phyloP scores from a whole-genome alignment of 2,329 filamentous ascomycete genomes.

The Pseudocercospora eumusae region DNA sequence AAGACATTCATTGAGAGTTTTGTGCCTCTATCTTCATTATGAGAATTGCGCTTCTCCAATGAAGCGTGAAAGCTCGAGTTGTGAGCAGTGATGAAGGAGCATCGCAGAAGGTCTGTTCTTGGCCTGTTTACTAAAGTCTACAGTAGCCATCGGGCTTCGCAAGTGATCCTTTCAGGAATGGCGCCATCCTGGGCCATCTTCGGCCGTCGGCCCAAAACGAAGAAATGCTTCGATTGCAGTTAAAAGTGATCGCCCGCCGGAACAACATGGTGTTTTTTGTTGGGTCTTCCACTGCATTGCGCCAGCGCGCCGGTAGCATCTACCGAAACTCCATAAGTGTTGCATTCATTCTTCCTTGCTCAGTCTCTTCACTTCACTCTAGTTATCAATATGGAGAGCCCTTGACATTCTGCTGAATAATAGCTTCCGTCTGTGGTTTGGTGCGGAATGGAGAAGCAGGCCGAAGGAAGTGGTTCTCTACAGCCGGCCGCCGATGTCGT shows the following conservation, averaged over 20 bases:
- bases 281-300: not conserved
- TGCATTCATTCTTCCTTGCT: constrained; percentile 11
- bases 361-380: not conserved
- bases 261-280: not conserved
- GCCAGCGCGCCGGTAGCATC: constrained; percentile 2
- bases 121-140: constrained; percentile 2
- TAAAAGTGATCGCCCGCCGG: not conserved
- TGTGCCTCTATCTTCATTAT: not conserved
- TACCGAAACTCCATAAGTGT: constrained; percentile 1
- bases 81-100: not conserved
- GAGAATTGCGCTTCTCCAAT: not conserved
- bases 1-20: not conserved
- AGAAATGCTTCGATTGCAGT: not conserved
- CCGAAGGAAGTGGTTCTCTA: constrained; percentile 2
- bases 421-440: not conserved
- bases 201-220: not conserved
- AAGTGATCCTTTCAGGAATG: not conserved
- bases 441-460: not conserved
- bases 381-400: not conserved
- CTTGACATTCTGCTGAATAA: not conserved
- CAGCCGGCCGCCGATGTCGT: constrained; percentile 10
- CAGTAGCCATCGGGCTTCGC: not conserved
- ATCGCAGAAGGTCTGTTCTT: not conserved
- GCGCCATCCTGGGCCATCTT: not conserved
- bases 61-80: not conserved